phyloP scores from a whole-genome alignment of 805 yeast genomes.

The Zygosaccharomyces pseudorouxii region DNA sequence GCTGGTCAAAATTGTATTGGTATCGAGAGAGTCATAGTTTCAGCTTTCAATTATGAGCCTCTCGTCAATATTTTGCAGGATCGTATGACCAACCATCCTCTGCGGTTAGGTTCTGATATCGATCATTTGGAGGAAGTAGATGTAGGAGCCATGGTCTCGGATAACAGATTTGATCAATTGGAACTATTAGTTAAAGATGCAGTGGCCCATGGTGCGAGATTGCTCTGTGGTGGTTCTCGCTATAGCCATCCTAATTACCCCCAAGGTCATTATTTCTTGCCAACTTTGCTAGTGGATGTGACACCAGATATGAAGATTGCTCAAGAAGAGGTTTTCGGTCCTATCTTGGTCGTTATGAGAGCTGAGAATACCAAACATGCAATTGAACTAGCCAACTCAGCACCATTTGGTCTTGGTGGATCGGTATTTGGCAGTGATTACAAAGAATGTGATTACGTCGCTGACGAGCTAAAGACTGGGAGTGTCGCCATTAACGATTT shows the following conservation, averaged over 20 bases:
- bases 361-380: conserved; percentile 67
- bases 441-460: conserved; percentile 54
- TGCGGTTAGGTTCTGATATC: conserved; percentile 85
- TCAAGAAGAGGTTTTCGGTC: conserved; percentile 91
- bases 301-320: conserved; percentile 74
- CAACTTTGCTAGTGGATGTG: conserved; percentile 83
- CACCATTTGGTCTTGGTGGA: conserved; percentile 87
- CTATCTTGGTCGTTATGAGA: conserved; percentile 73
- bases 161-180: conserved; percentile 62
- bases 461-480: conserved; percentile 67
- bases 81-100: conserved; percentile 46
- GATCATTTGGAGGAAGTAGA: conserved; percentile 89
- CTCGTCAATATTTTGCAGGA: conserved; percentile 53
- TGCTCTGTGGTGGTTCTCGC: conserved; percentile 76
- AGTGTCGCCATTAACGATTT: conserved; percentile 96
- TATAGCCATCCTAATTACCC: conserved; percentile 88
- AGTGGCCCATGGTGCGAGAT: conserved; percentile 71
- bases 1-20: conserved; percentile 99
- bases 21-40: conserved; percentile 85
- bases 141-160: conserved; percentile 93
- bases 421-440: conserved; percentile 76
- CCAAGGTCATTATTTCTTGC: conserved; percentile 88
- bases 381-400: conserved; percentile 69
- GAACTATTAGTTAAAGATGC: conserved; percentile 70
- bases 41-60: conserved; percentile 60